Base-by-base conservation (phyloP, 192 early-diverging fungal genomes). In the Phlyctochytrium planicorne region DNA sequence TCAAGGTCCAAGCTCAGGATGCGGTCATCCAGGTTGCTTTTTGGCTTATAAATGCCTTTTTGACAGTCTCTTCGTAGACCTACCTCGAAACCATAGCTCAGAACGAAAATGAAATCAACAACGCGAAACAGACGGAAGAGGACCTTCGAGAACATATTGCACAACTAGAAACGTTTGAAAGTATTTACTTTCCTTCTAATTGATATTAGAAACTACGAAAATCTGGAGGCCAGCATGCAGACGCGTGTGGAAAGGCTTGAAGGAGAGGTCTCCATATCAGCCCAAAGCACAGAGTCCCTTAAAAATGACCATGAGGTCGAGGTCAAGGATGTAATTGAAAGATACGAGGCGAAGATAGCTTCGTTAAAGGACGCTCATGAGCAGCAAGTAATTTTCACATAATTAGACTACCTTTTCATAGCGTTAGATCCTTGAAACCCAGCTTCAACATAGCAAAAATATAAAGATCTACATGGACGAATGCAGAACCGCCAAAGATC, bases 1-100 rank as follows among this genome's bases (percentile, higher is more conserved):
- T 67, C 23, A 63, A 71, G 33, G 27, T 75, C 14, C 20, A 71
- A 25, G 74, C 60, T 16, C 78, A 82, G 30, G 71, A 75, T 34
- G 52, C 70, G 0, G 66, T 77, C 34, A 78, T 78, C 20, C 53
- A 78, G 55, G 80, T 81, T 31, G n/a, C 34, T 12, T 34, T 2
- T 30, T 12, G n/a, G n/a, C n/a, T n/a, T n/a, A n/a, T n/a, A n/a
- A n/a, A n/a, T n/a, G n/a, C 2, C 0, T 56, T 1, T 12, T 0
- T 24, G 67, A 61, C n/a, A 32, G 2, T 29, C 25, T 20, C 2
- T 59, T 25, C 6, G n/a, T 25, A 80, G 73, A 10, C 63, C 14
- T 72, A 80, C 34, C 34, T 77, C 12, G 60, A 73, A 32, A 76
- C 59, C 23, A 78, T 80, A 47, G 47, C 40, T 6, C n/a, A 17